A percentile compares a stretch with the other conserved stretches of the same genome.
Evolutionary conservation across 805 yeast genomes (phyloP).

Genomic region (Wickerhamomyces rabaulensis): DNA sequence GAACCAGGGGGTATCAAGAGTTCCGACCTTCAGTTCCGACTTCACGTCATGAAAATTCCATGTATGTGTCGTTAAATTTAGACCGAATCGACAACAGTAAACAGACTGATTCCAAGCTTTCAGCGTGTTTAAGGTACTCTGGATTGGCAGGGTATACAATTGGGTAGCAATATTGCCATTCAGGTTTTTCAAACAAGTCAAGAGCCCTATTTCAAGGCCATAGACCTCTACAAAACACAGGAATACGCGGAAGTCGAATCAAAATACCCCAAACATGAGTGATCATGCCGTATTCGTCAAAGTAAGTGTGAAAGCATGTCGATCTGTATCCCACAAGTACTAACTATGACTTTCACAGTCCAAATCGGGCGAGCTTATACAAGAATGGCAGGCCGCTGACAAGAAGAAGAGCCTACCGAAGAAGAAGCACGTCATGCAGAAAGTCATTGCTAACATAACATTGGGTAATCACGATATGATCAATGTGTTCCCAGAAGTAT

Average conservation of each 20-base stretch:
- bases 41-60: background rate
- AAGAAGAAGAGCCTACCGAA: constrained; percentile 35
- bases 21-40: background rate
- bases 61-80: too few relatives aligned
- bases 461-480: constrained; percentile 78
- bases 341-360: constrained; percentile 12
- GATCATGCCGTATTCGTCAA: constrained; percentile 19
- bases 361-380: constrained; percentile 27
- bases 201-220: too few relatives aligned
- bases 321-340: background rate
- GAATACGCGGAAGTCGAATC: background rate
- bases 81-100: background rate
- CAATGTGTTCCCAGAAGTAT: constrained; percentile 57
- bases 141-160: background rate
- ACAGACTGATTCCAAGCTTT: background rate
- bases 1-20: too few relatives aligned
- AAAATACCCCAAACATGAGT: constrained; percentile 12
- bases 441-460: constrained; percentile 77
- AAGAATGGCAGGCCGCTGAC: constrained; percentile 28
- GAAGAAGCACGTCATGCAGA: constrained; percentile 51
- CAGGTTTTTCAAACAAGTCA: background rate
- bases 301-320: constrained; percentile 9
- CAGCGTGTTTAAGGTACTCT: background rate
- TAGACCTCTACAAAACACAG: background rate
- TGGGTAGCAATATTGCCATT: background rate